Percentiles rank a stretch among this genome's conserved stretches.
Conservation (phyloP, 768 basidiomycete genomes). For the Dentipellis fragilis region DNA sequence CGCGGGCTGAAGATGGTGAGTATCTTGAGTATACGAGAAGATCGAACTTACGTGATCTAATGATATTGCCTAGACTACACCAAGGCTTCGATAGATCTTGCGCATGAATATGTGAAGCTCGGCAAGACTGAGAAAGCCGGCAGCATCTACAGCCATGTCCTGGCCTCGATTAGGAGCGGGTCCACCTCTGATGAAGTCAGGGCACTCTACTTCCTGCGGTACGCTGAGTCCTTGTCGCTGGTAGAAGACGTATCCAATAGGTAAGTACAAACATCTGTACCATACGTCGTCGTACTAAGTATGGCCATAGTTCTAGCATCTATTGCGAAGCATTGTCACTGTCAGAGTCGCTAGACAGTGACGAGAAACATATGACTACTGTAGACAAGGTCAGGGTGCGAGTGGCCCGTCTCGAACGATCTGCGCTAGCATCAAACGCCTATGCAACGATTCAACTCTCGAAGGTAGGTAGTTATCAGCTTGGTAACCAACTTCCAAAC, state of each 20-base stretch:
- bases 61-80: conserved; percentile 42
- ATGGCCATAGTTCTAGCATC: conserved; percentile 28
- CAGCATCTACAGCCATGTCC: conserved; percentile 50
- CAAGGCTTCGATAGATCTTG: conserved; percentile 57
- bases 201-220: conserved; percentile 48
- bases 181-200: conserved; percentile 41
- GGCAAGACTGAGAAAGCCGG: conserved; percentile 66
- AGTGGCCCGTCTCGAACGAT: conserved; percentile 50
- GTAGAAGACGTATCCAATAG: conserved; percentile 50
- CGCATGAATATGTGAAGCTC: conserved; percentile 68
- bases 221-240: conserved; percentile 54
- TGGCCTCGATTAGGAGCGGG: conserved; percentile 33
- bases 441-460: conserved; percentile 61
- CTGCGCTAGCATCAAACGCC: conserved; percentile 62
- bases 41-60: not conserved
- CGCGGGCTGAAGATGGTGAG: conserved; percentile 37
- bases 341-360: conserved; percentile 28
- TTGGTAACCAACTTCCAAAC: conserved; percentile 1
- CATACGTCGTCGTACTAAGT: not conserved
- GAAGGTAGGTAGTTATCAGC: conserved; percentile 33
- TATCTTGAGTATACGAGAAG: conserved; percentile 19
- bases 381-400: conserved; percentile 49
- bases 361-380: conserved; percentile 41
- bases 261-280: conserved; percentile 25
- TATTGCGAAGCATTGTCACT: conserved; percentile 54